Conservation (phyloP, 768 basidiomycete species). For the Tephrocybe sp. region DNA sequence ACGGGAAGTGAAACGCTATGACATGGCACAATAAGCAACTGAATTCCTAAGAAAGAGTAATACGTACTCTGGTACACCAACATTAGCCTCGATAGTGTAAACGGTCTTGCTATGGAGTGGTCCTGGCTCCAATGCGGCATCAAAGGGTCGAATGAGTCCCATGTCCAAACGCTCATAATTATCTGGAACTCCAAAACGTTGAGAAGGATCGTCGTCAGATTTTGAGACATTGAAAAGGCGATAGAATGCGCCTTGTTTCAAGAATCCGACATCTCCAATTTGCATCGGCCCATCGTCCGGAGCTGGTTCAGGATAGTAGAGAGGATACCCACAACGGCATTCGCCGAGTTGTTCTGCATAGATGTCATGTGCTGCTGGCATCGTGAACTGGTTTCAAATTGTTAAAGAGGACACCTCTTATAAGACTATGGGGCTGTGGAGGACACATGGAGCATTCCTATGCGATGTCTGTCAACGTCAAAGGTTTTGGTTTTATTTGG, state of each 20-base stretch:
- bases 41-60: not conserved
- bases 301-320: not conserved
- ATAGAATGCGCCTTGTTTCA: constrained; percentile 11
- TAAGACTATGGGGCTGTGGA: too few relatives aligned
- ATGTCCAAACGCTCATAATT: constrained; percentile 8
- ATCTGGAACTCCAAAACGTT: constrained; percentile 10
- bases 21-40: not conserved
- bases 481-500: too few relatives aligned
- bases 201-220: constrained; percentile 7
- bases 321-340: not conserved
- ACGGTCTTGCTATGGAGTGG: constrained; percentile 2
- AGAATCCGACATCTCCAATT: constrained; percentile 10
- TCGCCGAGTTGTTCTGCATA: not conserved
- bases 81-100: not conserved
- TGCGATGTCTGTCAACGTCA: too few relatives aligned
- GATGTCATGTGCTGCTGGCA: not conserved
- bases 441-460: too few relatives aligned
- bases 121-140: constrained; percentile 6
- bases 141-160: not conserved
- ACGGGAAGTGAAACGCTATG: constrained; percentile 2
- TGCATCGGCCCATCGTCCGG: constrained; percentile 6
- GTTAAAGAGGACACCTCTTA: too few relatives aligned
- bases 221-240: constrained; percentile 13
- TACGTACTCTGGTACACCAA: not conserved
- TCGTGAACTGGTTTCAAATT: too few relatives aligned